A percentile compares a stretch with the other conserved stretches of the same genome.
phyloP scores from a whole-genome alignment of 352 stramenopile species.

The Phytophthora sojae region DNA sequence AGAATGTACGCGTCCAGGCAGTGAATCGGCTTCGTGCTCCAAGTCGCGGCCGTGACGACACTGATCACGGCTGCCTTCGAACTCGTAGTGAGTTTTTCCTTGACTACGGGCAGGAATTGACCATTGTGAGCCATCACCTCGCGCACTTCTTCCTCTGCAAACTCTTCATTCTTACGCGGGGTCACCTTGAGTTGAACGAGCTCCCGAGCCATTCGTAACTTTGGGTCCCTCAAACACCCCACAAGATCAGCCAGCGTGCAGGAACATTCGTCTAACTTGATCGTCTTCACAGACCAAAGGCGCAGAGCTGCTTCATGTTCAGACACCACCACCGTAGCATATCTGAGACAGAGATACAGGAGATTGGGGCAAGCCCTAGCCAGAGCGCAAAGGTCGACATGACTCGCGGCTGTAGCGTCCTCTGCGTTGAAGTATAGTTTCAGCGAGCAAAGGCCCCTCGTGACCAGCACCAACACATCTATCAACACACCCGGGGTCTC shows the following conservation, averaged over 20 bases:
- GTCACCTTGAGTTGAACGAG: not conserved
- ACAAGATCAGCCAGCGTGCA: not conserved
- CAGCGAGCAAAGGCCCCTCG: not conserved
- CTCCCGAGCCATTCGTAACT: not conserved
- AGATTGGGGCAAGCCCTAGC: not conserved
- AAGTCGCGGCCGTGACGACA: not conserved
- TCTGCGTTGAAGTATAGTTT: not conserved
- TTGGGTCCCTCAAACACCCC: not conserved
- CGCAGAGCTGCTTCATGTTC: too few species aligned
- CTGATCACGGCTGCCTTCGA: not conserved
- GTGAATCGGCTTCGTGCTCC: not conserved
- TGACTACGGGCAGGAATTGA: not conserved
- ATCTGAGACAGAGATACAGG: not conserved
- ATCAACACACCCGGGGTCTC: not conserved
- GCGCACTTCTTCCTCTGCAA: not conserved
- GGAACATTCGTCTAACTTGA: too few species aligned
- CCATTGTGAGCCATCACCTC: not conserved
- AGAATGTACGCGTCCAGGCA: not conserved
- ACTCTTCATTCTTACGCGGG: not conserved
- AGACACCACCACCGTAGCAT: too few species aligned
- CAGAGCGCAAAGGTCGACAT: too few species aligned
- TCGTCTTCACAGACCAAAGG: too few species aligned
- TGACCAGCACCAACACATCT: not conserved
- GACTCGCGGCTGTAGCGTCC: not conserved
- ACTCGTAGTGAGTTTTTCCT: not conserved